Evolutionary conservation across 345 rosid genomes (phyloP).

Genomic region (Citrus australasica): DNA sequence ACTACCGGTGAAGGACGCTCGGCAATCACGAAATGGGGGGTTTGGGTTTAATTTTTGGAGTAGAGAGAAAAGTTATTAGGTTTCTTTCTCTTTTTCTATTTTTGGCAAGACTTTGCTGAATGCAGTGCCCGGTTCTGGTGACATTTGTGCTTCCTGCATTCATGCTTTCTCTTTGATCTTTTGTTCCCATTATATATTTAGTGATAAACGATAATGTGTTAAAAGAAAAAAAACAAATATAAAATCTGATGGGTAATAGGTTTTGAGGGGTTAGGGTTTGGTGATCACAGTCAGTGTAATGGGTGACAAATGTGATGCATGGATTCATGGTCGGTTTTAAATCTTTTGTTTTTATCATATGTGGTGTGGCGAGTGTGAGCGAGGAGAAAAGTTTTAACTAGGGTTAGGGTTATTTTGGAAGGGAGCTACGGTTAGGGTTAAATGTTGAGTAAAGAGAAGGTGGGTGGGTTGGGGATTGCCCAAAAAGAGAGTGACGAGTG

Average conservation of each 20-base stretch:
- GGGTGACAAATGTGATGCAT: constrained; percentile 35
- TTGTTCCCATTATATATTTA: constrained; percentile 16
- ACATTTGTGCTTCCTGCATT: constrained; percentile 69
- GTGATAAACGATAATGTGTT: neutral
- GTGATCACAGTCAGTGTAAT: neutral
- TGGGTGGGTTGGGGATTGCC: constrained; percentile 36
- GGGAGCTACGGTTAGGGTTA: constrained; percentile 30
- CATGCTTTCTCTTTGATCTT: constrained; percentile 27
- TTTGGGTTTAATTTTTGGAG: constrained; percentile 16
- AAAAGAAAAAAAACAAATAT: too few species aligned
- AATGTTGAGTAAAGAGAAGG: constrained; percentile 11
- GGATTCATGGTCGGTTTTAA: constrained; percentile 29
- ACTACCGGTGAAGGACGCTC: constrained; percentile 65
- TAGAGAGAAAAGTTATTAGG: constrained; percentile 22
- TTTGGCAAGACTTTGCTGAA: constrained; percentile 35
- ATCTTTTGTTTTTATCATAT: neutral
- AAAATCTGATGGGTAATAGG: neutral
- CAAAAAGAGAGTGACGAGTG: constrained; percentile 71
- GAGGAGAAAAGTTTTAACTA: neutral
- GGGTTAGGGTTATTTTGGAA: neutral
- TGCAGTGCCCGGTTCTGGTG: constrained; percentile 22
- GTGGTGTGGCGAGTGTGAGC: too few species aligned
- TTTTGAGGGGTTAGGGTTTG: constrained; percentile 29
- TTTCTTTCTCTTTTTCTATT: constrained; percentile 31
- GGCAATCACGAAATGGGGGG: constrained; percentile 62